These are phyloP conservation scores for Scytalidium lignicola DNA, from an alignment of 2,329 filamentous ascomycete genomes.

Conservation along the genomic window DNA sequence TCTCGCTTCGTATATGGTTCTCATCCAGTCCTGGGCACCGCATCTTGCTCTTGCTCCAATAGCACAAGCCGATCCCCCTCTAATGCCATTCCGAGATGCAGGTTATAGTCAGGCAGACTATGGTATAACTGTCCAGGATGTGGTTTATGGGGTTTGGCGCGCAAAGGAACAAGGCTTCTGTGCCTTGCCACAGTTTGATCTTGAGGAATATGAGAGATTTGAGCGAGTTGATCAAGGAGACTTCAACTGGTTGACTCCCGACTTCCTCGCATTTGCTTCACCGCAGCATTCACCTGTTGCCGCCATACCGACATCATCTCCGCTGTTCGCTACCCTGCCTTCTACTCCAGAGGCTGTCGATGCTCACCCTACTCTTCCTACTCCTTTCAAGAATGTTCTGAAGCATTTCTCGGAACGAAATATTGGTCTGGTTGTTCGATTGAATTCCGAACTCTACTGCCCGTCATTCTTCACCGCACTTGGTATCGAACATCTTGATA, in stretches of 20 bases:
- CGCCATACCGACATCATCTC: slow-evolving; percentile 66
- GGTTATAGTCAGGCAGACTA: slow-evolving; percentile 99
- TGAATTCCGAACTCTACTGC: slow-evolving; percentile 95
- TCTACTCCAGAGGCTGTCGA: slow-evolving; percentile 70
- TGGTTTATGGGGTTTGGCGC: slow-evolving; percentile 98
- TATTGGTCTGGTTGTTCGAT: slow-evolving; percentile 86
- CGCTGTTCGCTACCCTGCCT: slow-evolving; percentile 69
- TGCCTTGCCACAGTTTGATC: slow-evolving; percentile 85
- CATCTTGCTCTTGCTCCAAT: slow-evolving; percentile 94
- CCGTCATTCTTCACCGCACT: slow-evolving; percentile 95
- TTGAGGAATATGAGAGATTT: slow-evolving; percentile 94
- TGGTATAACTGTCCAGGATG: slow-evolving; percentile 89
- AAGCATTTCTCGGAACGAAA: slow-evolving; percentile 82
- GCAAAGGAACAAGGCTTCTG: slow-evolving; percentile 94
- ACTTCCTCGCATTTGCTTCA: slow-evolving; percentile 94
- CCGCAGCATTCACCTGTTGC: slow-evolving; percentile 77
- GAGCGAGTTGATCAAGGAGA: slow-evolving; percentile 97
- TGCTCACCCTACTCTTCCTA: slow-evolving; percentile 64
- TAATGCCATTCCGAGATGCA: slow-evolving; percentile 98
- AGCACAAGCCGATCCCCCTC: slow-evolving; percentile 89
- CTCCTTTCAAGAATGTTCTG: slow-evolving; percentile 93
- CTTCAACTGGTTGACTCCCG: slow-evolving; percentile 98
- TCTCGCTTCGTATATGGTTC: slow-evolving; percentile 96
- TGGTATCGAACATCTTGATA: slow-evolving; percentile 92
- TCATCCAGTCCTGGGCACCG: slow-evolving; percentile 96